phyloP scores from a whole-genome alignment of 2,329 filamentous ascomycete species.

The Stachybotrys echinatus region DNA sequence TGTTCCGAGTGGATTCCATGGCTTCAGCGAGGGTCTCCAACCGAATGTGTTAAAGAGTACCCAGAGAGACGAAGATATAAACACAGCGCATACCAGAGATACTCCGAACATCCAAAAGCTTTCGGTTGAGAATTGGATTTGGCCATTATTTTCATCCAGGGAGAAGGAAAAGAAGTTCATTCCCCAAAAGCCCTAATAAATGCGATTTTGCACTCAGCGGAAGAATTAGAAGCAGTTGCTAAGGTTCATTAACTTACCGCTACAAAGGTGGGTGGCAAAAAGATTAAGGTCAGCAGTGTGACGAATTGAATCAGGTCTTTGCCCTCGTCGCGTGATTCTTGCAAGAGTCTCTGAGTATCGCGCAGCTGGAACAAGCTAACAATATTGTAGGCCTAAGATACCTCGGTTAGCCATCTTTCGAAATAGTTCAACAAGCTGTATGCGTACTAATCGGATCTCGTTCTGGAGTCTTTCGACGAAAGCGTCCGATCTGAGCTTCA shows the following conservation, averaged over 20 bases:
- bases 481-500: not conserved
- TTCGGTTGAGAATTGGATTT: not conserved
- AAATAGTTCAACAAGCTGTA: not conserved
- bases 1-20: no score
- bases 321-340: not conserved
- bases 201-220: no score
- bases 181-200: not conserved
- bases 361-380: not conserved
- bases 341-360: not conserved
- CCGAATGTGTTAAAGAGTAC: not conserved
- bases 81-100: not conserved
- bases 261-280: not conserved
- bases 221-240: not conserved
- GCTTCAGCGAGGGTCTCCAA: not conserved
- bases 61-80: not conserved
- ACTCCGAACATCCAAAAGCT: not conserved
- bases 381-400: not conserved
- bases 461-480: not conserved
- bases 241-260: not conserved
- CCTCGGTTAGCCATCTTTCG: not conserved
- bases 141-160: not conserved
- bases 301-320: not conserved
- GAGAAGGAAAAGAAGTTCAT: not conserved
- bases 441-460: not conserved
- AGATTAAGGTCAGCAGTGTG: not conserved